Conservation (phyloP, 2,329 filamentous ascomycete genomes). For the Fusarium dlaminii region DNA sequence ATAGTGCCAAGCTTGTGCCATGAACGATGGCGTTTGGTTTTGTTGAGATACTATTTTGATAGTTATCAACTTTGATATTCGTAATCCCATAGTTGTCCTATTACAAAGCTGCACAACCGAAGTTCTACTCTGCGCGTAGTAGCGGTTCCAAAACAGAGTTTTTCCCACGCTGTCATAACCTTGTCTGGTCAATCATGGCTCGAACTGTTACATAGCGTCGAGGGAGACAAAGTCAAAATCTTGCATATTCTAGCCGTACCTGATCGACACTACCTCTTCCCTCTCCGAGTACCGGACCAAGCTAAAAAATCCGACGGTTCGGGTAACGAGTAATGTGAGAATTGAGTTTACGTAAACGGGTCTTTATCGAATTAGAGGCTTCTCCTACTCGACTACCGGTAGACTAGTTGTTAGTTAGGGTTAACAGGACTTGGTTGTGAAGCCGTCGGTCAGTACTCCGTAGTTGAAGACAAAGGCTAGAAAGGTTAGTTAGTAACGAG, state of each 20-base stretch:
- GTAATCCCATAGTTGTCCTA: not conserved
- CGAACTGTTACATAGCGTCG: not conserved
- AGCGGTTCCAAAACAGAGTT: conserved; percentile 10
- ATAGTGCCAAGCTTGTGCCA: not conserved
- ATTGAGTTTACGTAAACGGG: conserved; percentile 22
- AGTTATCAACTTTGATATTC: not conserved
- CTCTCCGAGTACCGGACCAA: conserved; percentile 11
- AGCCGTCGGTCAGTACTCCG: conserved; percentile 3
- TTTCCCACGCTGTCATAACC: conserved; percentile 6
- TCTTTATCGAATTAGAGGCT: conserved; percentile 13
- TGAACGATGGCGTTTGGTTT: conserved; percentile 24
- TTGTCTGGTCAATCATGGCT: conserved; percentile 14
- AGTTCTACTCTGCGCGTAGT: not conserved
- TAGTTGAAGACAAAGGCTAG: not conserved
- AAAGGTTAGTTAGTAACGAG: not conserved
- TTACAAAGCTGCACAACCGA: not conserved
- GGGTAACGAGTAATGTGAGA: conserved; percentile 14
- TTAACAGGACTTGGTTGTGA: not conserved
- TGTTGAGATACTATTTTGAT: conserved; percentile 7
- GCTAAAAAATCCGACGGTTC: conserved; percentile 6
- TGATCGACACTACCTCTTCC: conserved; percentile 22
- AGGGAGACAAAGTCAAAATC: conserved; percentile 12
- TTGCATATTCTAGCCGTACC: conserved; percentile 19
- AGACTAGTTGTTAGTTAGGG: not conserved
- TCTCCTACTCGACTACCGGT: not conserved